Evolutionary conservation across 2,329 filamentous ascomycete species (phyloP), one percentile per base, ranked within the genome.

Genomic region (Karstenula rhodostoma): DNA sequence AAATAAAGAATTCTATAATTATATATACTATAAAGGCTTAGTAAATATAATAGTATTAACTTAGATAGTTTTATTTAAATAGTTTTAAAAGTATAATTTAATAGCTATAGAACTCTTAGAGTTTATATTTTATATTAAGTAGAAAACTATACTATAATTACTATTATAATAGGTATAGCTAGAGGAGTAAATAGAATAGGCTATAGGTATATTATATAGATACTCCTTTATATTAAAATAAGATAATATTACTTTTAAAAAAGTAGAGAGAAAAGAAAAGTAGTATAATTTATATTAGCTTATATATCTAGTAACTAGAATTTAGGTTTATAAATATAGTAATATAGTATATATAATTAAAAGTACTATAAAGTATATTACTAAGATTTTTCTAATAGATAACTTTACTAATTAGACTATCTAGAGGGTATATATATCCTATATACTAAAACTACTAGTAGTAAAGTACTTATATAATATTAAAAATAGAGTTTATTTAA

Each of bases 51-150:
- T 82, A 0, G 78, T 77, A 0, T 77, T 71, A 0, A 82, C 81
- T 0, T 83, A 73, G 76, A 64, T 81, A 0, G 73, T 83, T 4
- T 81, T 79, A 0, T 83, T 84, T 49, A 69, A 78, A 19, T 75
- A 68, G 50, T 58, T 65, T n/a, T 57, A 47, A 25, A 47, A 61
- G 55, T 40, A 78, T 1, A 60, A 80, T 32, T 4, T 35, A 0
- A 40, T 56, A 4, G 81, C 81, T 0, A 76, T 76, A n/a, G 53
- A 74, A 0, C 54, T 82, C 23, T 67, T 84, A 0, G 70, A 67
- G 0, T 81, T 81, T 55, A 61, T 66, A 29, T 64, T 59, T 19
- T 63, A 58, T 25, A 40, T 67, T 0, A 62, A 67, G 52, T 65
- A 55, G 61, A 67, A 66, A 46, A 57, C 60, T 0, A 68, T 69